These are phyloP conservation scores for Mycena sp. DNA, from an alignment of 1,284 basidiomycete species.

Conservation along the genomic window DNA sequence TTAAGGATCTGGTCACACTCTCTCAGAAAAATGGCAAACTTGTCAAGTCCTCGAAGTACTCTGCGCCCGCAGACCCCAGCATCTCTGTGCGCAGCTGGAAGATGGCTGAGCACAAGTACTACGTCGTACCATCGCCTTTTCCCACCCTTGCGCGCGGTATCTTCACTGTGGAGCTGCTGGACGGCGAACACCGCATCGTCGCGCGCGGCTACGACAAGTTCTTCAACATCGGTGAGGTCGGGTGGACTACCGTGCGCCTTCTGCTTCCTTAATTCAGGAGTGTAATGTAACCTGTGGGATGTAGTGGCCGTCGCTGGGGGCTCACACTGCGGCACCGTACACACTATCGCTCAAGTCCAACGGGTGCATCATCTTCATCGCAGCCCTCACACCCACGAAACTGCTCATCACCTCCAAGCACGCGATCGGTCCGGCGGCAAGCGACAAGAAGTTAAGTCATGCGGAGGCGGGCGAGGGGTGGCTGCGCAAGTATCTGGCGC, in stretches of 20 bases:
- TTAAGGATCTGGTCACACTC: conserved; percentile 59
- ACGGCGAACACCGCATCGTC: conserved; percentile 74
- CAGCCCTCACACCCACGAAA: conserved; percentile 80
- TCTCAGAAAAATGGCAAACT: conserved; percentile 67
- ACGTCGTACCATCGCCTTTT: conserved; percentile 87
- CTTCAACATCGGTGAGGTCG: conserved; percentile 96
- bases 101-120: conserved; percentile 96
- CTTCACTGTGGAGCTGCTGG: conserved; percentile 68
- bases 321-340: conserved; percentile 84
- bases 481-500: conserved; percentile 79
- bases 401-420: conserved; percentile 95
- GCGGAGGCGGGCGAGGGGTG: conserved; percentile 85
- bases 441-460: conserved; percentile 57
- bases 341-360: conserved; percentile 95
- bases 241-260: conserved; percentile 87
- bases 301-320: conserved; percentile 84
- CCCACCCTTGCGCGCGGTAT: conserved; percentile 91
- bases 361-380: conserved; percentile 98
- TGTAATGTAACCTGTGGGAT: neutral
- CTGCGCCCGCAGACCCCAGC: conserved; percentile 61
- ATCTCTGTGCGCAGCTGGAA: conserved; percentile 86
- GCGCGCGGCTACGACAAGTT: conserved; percentile 98
- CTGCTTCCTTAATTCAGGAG: neutral
- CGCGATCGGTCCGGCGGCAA: conserved; percentile 67
- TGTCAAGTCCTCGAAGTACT: conserved; percentile 63